phyloP scores from a whole-genome alignment of 2,329 filamentous ascomycete species.

The Scedosporium aurantiacum region DNA sequence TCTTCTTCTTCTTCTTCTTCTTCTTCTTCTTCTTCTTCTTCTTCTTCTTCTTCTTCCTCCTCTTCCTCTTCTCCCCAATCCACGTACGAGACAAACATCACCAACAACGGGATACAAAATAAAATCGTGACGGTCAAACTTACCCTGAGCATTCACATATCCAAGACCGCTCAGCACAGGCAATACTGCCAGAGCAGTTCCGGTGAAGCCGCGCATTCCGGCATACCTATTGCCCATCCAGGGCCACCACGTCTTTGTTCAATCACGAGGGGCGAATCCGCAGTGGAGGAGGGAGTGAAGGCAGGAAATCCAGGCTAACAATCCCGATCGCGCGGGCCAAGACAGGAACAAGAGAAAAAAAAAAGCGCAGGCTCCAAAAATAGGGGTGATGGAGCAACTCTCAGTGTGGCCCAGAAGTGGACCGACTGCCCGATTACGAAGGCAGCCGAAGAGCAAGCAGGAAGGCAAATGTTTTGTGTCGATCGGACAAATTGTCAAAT shows the following conservation, averaged over 20 bases:
- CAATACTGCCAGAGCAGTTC: background rate
- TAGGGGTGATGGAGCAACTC: background rate
- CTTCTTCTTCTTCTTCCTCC: too few relatives aligned
- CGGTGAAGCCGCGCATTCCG: slow-evolving; percentile 3
- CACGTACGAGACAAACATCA: background rate
- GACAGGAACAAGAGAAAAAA: slow-evolving; percentile 3
- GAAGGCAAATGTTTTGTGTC: background rate
- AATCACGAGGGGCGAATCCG: background rate
- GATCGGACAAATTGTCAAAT: background rate
- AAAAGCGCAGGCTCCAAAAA: slow-evolving; percentile 3
- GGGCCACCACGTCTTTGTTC: background rate
- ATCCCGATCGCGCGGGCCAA: background rate
- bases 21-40: too few relatives aligned
- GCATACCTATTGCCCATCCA: background rate
- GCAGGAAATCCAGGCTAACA: background rate
- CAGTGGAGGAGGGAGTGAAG: background rate
- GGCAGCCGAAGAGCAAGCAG: background rate
- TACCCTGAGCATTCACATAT: slow-evolving; percentile 2
- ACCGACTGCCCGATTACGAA: background rate
- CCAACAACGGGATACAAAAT: background rate
- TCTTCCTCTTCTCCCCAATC: background rate
- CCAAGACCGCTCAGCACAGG: background rate
- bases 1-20: too few relatives aligned
- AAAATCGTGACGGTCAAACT: background rate
- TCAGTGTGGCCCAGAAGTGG: background rate